Conservation (phyloP, 805 yeast species). For the Sporopachydermia lactativora region DNA sequence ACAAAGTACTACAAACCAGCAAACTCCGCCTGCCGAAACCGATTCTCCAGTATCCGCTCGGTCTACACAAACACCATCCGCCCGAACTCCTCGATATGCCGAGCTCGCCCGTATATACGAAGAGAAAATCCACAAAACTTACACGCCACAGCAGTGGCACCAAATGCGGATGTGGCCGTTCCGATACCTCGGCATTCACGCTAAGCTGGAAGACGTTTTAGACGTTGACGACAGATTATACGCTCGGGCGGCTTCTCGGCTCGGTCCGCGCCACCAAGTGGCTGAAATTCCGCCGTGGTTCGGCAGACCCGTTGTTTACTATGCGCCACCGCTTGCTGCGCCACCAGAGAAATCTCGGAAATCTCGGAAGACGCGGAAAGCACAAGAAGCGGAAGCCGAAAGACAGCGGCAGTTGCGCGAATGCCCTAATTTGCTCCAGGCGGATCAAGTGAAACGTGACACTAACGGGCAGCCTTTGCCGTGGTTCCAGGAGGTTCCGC, state of each 20-base stretch:
- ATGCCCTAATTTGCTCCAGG: conserved; percentile 2
- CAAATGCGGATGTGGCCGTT: conserved; percentile 44
- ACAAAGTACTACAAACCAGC: background rate
- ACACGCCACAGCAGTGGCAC: conserved; percentile 5
- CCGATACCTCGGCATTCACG: conserved; percentile 65
- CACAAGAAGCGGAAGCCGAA: conserved; percentile 2
- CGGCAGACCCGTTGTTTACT: conserved; percentile 52
- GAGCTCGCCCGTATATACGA: background rate
- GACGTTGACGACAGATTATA: conserved; percentile 68
- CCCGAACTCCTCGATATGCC: conserved; percentile 13
- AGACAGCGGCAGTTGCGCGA: background rate
- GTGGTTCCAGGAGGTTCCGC: conserved; percentile 70
- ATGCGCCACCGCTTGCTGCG: conserved; percentile 32
- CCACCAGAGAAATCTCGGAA: conserved; percentile 14
- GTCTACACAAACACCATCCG: background rate
- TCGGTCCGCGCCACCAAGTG: conserved; percentile 60
- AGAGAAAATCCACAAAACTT: conserved; percentile 1
- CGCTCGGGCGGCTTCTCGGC: conserved; percentile 64
- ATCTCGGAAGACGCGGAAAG: conserved; percentile 5
- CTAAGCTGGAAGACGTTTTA: conserved; percentile 60
- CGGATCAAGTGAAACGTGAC: conserved; percentile 11
- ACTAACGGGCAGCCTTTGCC: conserved; percentile 16
- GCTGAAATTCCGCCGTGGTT: conserved; percentile 45
- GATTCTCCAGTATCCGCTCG: too few species aligned
- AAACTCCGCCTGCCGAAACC: conserved; percentile 15